Evolutionary conservation across 192 early-diverging fungal species (phyloP), one percentile per base, ranked within the genome.

Genomic region (Umbelopsis sp.): DNA sequence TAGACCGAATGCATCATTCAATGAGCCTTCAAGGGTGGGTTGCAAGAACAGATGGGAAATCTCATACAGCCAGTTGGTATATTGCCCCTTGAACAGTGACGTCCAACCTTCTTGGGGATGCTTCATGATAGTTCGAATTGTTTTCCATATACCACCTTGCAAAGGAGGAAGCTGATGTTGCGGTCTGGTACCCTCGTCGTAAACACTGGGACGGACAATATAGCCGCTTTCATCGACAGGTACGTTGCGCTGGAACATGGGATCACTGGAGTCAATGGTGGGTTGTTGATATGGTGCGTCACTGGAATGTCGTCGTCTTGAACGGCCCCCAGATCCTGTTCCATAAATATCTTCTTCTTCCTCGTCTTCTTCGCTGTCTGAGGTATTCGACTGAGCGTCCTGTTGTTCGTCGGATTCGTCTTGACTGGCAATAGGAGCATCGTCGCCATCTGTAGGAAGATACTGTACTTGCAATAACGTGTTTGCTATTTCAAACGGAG

Each of bases 1-100:
- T n/a, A 97, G 84, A 66, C 89, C 94, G 64, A 97, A 93, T 21
- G 87, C 81, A 71, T 98, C 97, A 79, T 98, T 97, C 49, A 98
- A 71, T 20, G 82, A 74, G 15, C 92, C 93, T 73, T 98, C 97
- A 46, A 97, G 73, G 11, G 90, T 87, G 18, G 96, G 95, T 71
- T 96, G 95, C 33, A 94, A 64, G 35, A 92, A 80, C 23, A 90
- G 73, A 66, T 90, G 90, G 46, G 90, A 70, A 66, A 92, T 87
- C 48, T 91, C 88, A 73, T 91, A 93, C 3, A 86, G 9, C 90
- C 94, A 96, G 48, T 86, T 85, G 7, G 93, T 90, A 25, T 92
- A 87, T 66, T 94, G 88, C 69, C 86, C 87, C 75, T 88, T 88
- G 77, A 82, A 86, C 8, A 85, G 71, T 20, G 83, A 82, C 16